These are phyloP conservation scores for Tilletia walkeri DNA, from an alignment of 1,284 basidiomycete species.

Conservation along the genomic window DNA sequence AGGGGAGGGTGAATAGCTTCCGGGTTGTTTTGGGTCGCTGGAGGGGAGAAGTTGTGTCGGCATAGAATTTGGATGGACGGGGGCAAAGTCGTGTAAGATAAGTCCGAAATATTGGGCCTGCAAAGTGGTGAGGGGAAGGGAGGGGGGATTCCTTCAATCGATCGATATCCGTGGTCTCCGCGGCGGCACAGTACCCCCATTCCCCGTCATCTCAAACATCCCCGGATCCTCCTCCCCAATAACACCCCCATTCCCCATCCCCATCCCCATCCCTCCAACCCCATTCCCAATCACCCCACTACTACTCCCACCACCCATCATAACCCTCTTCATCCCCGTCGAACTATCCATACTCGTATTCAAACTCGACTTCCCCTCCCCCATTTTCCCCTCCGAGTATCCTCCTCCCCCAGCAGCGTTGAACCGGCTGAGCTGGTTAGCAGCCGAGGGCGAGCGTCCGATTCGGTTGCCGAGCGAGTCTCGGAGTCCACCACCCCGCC, in stretches of 20 bases:
- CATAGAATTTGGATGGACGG: too few relatives aligned
- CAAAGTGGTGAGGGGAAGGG: too few relatives aligned
- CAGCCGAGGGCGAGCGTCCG: background rate
- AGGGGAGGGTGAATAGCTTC: too few relatives aligned
- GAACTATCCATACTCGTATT: constrained; percentile 13
- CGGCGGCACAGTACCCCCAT: background rate
- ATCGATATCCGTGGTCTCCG: constrained; percentile 15
- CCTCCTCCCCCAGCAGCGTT: background rate
- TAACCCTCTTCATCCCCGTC: constrained; percentile 17
- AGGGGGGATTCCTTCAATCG: background rate
- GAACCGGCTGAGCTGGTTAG: constrained; percentile 13
- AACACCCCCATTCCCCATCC: background rate
- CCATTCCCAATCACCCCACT: background rate
- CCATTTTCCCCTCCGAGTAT: background rate
- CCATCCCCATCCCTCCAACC: background rate
- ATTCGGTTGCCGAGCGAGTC: background rate
- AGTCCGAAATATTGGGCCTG: too few relatives aligned
- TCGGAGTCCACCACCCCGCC: background rate
- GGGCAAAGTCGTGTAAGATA: too few relatives aligned
- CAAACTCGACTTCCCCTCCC: constrained; percentile 4
- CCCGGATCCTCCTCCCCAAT: constrained; percentile 1
- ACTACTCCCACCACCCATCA: constrained; percentile 6
- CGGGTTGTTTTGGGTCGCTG: too few relatives aligned
- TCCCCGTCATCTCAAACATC: background rate
- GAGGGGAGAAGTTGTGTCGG: too few relatives aligned